Evolutionary conservation across 148 eudicot species (phyloP).

Genomic region (Vaccinium macrocarpon): DNA sequence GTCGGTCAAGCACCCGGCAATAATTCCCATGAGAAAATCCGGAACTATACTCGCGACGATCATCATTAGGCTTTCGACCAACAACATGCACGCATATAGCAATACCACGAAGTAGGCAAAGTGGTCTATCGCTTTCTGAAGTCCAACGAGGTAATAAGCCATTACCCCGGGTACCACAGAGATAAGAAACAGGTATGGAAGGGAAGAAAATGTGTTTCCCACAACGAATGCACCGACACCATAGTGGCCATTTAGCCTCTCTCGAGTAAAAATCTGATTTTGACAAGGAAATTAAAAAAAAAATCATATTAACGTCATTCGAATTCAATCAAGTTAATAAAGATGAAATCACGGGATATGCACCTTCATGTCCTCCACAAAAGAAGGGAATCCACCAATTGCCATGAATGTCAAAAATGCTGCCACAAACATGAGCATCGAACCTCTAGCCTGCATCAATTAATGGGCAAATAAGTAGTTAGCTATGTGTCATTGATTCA

Average conservation of each 20-base stretch:
- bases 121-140: constrained; percentile 40
- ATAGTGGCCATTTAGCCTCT: constrained; percentile 59
- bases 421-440: constrained; percentile 49
- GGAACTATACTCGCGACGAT: constrained; percentile 54
- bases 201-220: constrained; percentile 52
- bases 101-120: constrained; percentile 36
- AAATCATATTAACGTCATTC: not conserved
- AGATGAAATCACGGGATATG: not conserved
- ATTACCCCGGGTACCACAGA: constrained; percentile 44
- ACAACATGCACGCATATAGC: constrained; percentile 33
- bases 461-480: not conserved
- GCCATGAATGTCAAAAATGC: constrained; percentile 63
- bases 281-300: not conserved
- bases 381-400: constrained; percentile 29
- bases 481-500: not conserved
- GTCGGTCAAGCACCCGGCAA: no score
- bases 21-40: constrained; percentile 57
- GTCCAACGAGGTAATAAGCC: constrained; percentile 53
- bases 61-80: constrained; percentile 71
- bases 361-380: constrained; percentile 54
- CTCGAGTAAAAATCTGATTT: constrained; percentile 45
- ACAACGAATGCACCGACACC: constrained; percentile 45
- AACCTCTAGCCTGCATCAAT: constrained; percentile 44
- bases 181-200: constrained; percentile 44
- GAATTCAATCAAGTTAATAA: not conserved